A percentile compares a stretch with the other conserved stretches of the same genome.
Conservation (phyloP, 345 rosid genomes). For the Fremontodendron californicum region DNA sequence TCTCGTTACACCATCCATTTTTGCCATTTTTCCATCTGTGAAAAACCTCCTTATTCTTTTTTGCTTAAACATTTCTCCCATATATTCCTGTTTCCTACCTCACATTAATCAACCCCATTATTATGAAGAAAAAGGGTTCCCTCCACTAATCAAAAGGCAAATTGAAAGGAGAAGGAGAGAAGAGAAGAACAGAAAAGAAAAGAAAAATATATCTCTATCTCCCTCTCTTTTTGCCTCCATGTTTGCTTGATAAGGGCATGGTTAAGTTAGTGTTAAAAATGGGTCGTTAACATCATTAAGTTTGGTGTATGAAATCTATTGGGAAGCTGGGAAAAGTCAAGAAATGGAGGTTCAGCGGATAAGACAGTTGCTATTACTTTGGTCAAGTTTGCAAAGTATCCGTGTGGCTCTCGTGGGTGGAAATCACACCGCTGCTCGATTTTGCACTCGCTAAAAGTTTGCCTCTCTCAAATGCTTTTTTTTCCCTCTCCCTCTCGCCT, state of each 20-base stretch:
- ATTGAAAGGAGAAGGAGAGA: neutral
- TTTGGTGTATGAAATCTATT: neutral
- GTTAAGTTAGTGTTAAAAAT: neutral
- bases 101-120: neutral
- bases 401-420: conserved; percentile 81
- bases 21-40: neutral
- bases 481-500: conserved; percentile 13
- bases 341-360: conserved; percentile 60
- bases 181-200: neutral
- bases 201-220: neutral
- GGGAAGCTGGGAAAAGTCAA: neutral
- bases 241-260: neutral
- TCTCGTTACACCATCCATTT: conserved; percentile 23
- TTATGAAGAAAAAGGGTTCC: neutral
- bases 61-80: neutral
- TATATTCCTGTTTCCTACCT: neutral
- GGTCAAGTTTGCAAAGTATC: conserved; percentile 37
- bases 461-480: neutral
- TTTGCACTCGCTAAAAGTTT: conserved; percentile 62
- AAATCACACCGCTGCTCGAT: conserved; percentile 80
- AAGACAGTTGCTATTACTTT: conserved; percentile 50
- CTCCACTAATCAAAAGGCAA: neutral
- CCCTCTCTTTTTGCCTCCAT: conserved; percentile 12
- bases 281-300: neutral
- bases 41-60: neutral